Base-by-base conservation (phyloP, 2,329 filamentous ascomycete species). In the Cladosporium oxysporum region DNA sequence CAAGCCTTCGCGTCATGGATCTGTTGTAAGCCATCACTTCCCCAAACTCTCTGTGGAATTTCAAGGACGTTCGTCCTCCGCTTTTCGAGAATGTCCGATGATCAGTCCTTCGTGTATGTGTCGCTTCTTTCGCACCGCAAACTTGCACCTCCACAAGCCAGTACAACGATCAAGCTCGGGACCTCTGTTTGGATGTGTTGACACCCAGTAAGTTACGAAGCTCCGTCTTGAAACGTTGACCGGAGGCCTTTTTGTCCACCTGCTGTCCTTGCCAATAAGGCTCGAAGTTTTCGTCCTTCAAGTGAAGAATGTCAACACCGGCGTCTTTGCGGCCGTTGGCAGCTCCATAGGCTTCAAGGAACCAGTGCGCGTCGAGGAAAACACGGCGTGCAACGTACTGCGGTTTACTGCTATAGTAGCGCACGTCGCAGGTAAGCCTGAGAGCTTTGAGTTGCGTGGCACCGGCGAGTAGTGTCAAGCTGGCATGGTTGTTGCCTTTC, bases 371-470 rank as follows among this genome's bases (percentile, higher is more conserved):
- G 26, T 74, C 71, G 4, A 69, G 63, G 66, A 70, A 75, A 50
- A 76, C 28, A 14, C 28, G 29, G 16, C 29, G 29, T n/a, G 52
- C 52, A 5, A 21, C 21, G 44, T 49, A n/a, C 18, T n/a, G 18
- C 21, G 44, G 58, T 23, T 69, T 66, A 33, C 31, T 33, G 8
- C 31, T 33, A 33, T 33, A 33, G 31, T 33, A 33, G 11, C 31
- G 31, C 31, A 73, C 62, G 6, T 62, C 62, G 66, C 72, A 74
- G 49, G 73, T 69, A 35, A 76, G 33, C 58, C 58, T 62, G 21
- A 76, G 63, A 1, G 61, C 47, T 58, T 71, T 61, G 31, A 76
- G 69, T 28, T 74, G 71, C 23, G 64, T 70, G 68, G 72, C 74
- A 33, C 23, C 57, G 16, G 72, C 66, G 8, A 76, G 69, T n/a